phyloP scores from a whole-genome alignment of 2,329 filamentous ascomycete genomes.

The Fusarium sp. region DNA sequence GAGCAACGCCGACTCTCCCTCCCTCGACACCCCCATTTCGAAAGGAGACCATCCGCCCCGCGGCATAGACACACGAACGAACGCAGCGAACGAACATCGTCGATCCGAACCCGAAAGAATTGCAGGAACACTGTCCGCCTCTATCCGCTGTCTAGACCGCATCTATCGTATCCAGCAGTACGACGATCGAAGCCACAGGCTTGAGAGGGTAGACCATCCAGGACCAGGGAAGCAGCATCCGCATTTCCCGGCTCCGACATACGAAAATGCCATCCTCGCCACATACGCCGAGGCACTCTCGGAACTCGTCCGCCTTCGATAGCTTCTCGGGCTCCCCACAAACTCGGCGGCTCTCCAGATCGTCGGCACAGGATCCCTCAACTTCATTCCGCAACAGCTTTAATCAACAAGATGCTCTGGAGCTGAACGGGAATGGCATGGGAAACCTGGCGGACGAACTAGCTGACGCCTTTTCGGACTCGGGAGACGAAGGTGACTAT shows the following conservation, averaged over 20 bases:
- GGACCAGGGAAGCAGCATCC: conserved; percentile 24
- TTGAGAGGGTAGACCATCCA: conserved; percentile 13
- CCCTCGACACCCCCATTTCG: conserved; percentile 33
- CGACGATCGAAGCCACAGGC: conserved; percentile 28
- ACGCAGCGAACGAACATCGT: neutral
- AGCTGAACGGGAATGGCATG: conserved; percentile 64
- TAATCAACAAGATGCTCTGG: conserved; percentile 57
- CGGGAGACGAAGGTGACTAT: conserved; percentile 66
- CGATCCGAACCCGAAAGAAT: neutral
- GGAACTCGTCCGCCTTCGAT: conserved; percentile 64
- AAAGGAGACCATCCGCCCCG: conserved; percentile 30
- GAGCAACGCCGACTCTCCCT: conserved; percentile 30
- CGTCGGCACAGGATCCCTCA: conserved; percentile 56
- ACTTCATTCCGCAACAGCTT: conserved; percentile 56
- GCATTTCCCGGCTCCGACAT: conserved; percentile 13
- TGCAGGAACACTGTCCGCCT: neutral
- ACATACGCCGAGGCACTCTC: conserved; percentile 66
- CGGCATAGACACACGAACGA: conserved; percentile 9
- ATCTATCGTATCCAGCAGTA: conserved; percentile 25
- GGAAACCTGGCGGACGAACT: conserved; percentile 84
- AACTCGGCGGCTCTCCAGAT: conserved; percentile 59
- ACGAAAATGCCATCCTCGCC: conserved; percentile 54
- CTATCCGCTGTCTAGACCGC: conserved; percentile 3
- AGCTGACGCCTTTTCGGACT: conserved; percentile 74
- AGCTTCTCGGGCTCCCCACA: conserved; percentile 56